Evolutionary conservation across 2,329 filamentous ascomycete species (phyloP), one percentile per base, ranked within the genome.

Genomic region (Sphaceloma murrayae): DNA sequence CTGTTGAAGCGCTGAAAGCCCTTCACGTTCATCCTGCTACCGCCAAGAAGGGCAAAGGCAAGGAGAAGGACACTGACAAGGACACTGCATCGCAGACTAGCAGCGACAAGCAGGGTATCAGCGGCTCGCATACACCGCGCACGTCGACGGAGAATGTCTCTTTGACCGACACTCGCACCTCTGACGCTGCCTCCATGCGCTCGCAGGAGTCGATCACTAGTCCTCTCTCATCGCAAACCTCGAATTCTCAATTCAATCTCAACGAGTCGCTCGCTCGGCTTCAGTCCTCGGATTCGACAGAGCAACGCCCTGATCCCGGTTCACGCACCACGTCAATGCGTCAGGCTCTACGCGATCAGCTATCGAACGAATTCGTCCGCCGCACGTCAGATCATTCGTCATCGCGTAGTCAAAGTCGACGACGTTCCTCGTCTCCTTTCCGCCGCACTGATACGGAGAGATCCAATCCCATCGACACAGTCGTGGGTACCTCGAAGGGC

Each of bases 1-100:
- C 75, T 0, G 64, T 67, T 4, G 71, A 75, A 36, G 66, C 76
- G 5, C 56, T 72, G 34, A 67, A 66, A 49, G 57, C 65, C 13
- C 55, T 67, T 21, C 58, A 59, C n/a, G 64, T 67, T 10, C 63
- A 67, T n/a, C 43, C 43, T n/a, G 43, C 44, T 3, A 36, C 43
- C 11, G 45, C 42, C 4, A 46, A 48, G 29, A 48, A 47, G 18
- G 43, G 32, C 24, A 44, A 47, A 26, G 42, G 9, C n/a, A 34
- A 21, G 29, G 30, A 38, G 24, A 39, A 46, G 27, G 27, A 26
- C 14, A 43, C 24, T 11, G 27, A 17, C 5, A 36, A 24, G 16
- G 42, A 34, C 14, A 9, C 31, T 2, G 34, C 31, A 4, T 5
- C 17, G 27, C 18, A 32, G 8, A 22, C 17, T 32, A 26, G 14